phyloP scores from a whole-genome alignment of 441 rosid genomes.

The Pelargonium australe region DNA sequence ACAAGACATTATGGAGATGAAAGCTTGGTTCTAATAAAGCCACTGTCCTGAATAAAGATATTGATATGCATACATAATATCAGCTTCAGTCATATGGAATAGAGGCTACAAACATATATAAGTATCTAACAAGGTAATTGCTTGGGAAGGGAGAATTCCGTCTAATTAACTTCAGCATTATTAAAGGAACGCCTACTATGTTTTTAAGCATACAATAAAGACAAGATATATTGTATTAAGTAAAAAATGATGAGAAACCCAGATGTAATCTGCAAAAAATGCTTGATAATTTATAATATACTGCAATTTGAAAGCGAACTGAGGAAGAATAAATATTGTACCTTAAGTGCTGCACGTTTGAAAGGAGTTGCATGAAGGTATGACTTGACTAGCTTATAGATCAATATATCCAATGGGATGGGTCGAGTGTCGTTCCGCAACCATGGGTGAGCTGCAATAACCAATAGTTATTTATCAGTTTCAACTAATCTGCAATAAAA shows the following conservation, averaged over 20 bases:
- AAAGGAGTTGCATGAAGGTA: conserved; percentile 74
- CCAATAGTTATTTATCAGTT: conserved; percentile 28
- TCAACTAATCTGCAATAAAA: conserved; percentile 48
- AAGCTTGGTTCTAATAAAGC: background rate
- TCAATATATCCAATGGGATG: conserved; percentile 64
- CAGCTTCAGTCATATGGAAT: too few species aligned
- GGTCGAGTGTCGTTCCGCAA: conserved; percentile 49
- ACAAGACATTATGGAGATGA: conserved; percentile 5
- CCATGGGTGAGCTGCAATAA: conserved; percentile 81
- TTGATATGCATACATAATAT: background rate
- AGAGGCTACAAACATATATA: too few species aligned
- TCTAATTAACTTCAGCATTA: too few species aligned
- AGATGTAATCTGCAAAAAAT: too few species aligned
- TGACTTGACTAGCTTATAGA: conserved; percentile 69
- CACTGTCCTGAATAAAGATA: conserved; percentile 7
- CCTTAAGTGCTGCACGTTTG: conserved; percentile 79
- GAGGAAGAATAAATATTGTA: conserved; percentile 18
- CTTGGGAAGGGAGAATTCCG: too few species aligned
- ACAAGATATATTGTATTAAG: too few species aligned
- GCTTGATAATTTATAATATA: too few species aligned
- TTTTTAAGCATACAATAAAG: too few species aligned
- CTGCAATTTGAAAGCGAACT: conserved; percentile 54
- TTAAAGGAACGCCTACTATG: too few species aligned
- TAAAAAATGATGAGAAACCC: too few species aligned
- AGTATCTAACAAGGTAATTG: too few species aligned